Evolutionary conservation across 352 stramenopile species (phyloP), one percentile per base, ranked within the genome.

Genomic region (Phytopythium helicoides): DNA sequence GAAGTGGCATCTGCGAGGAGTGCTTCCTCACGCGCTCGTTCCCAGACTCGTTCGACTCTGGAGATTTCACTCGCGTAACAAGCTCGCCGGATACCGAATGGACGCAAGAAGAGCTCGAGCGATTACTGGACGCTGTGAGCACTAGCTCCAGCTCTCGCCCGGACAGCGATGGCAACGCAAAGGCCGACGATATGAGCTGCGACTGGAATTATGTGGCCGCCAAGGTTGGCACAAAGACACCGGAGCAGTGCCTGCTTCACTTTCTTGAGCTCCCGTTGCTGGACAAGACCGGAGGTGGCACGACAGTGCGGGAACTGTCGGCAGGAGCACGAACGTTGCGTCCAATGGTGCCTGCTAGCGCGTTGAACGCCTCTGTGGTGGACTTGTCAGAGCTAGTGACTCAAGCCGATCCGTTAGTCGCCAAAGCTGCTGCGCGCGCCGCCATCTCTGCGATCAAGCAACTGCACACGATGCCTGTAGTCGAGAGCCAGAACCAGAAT

Each of bases 161-260:
- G 3, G 64, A 63, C n/a, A 33, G 47, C 34, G 9, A 12, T 0
- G 50, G 51, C 18, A 47, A 56, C 6, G 19, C 18, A 23, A 59
- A 50, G 37, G 50, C 35, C 25, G 52, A 64, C 18, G 55, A 72
- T 16, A 62, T 79, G 6, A 73, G 56, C 34, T 86, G 78, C 51
- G 81, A 94, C 58, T 94, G 83, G 83, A 89, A 90, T 51, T 68
- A 74, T 36, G 73, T 94, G 26, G 79, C 80, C 2, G 66, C 62
- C n/a, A 84, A 82, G 38, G 71, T 94, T 8, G 64, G 68, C 37
- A 76, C 64, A 31, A 92, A 90, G 61, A 82, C 73, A 15, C 73
- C 81, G 3, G 71, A 90, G n/a, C 76, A 90, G 44, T 94, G 81
- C 46, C 58, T 94, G 52, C 50, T 89, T 44, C 81, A 86, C 33